Evolutionary conservation across 2,329 filamentous ascomycete species (phyloP).

Genomic region (Ophiosphaerella korrae): DNA sequence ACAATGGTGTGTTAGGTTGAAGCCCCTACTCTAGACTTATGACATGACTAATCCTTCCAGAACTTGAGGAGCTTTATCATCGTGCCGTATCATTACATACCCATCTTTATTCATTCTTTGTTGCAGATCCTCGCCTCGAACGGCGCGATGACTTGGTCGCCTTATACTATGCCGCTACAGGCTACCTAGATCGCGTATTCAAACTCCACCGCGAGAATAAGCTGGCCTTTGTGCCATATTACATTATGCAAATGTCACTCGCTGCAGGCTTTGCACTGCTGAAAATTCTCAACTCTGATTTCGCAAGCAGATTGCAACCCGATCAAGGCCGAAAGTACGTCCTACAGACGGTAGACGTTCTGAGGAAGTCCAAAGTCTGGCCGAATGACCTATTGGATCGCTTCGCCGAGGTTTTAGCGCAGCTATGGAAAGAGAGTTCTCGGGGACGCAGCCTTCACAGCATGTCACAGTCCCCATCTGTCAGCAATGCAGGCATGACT

Average conservation of each 20-base stretch:
- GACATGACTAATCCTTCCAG: constrained; percentile 53
- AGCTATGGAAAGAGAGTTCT: constrained; percentile 74
- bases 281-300: constrained; percentile 77
- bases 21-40: neutral
- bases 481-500: constrained; percentile 38
- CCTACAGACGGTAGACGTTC: constrained; percentile 70
- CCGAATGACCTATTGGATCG: constrained; percentile 81
- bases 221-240: constrained; percentile 72
- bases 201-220: constrained; percentile 62
- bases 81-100: constrained; percentile 76
- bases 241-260: constrained; percentile 85
- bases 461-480: constrained; percentile 44
- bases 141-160: constrained; percentile 70
- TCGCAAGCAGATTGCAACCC: constrained; percentile 66
- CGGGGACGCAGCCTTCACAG: constrained; percentile 45
- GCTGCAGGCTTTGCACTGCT: constrained; percentile 77
- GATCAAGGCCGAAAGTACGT: constrained; percentile 72
- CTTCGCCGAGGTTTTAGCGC: constrained; percentile 82
- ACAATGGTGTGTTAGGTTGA: constrained; percentile 31
- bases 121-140: constrained; percentile 69
- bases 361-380: constrained; percentile 74
- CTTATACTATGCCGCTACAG: constrained; percentile 72
- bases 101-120: constrained; percentile 79
- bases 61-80: constrained; percentile 65
- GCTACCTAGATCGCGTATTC: constrained; percentile 66